These are phyloP conservation scores for Conoideocrella luteorostrata DNA, from an alignment of 2,329 filamentous ascomycete genomes.

Conservation along the genomic window DNA sequence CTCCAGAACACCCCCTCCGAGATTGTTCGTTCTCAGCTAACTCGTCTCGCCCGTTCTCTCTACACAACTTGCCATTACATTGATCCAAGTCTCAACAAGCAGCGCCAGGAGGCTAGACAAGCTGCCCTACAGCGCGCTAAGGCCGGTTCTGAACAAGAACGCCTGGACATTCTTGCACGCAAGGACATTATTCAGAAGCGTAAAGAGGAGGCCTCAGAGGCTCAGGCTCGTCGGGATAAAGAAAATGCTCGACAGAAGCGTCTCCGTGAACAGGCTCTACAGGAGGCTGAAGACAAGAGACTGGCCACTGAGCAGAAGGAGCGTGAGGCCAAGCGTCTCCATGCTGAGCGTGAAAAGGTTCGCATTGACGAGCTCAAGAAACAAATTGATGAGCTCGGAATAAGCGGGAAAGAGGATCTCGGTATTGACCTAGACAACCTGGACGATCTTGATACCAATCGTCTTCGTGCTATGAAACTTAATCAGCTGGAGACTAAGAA, in stretches of 20 bases:
- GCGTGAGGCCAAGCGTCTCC: conserved; percentile 77
- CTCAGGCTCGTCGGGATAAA: conserved; percentile 81
- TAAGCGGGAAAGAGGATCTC: conserved; percentile 63
- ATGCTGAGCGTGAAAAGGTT: conserved; percentile 83
- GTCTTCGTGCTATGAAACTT: conserved; percentile 89
- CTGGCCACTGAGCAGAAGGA: conserved; percentile 89
- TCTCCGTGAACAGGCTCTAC: conserved; percentile 77
- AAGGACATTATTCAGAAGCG: conserved; percentile 93
- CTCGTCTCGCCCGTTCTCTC: conserved; percentile 82
- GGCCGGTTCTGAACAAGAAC: conserved; percentile 87
- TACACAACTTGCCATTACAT: conserved; percentile 95
- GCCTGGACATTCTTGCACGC: conserved; percentile 74
- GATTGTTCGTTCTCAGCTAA: conserved; percentile 92
- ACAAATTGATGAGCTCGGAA: conserved; percentile 85
- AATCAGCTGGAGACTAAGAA: conserved; percentile 96
- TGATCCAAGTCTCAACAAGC: conserved; percentile 80
- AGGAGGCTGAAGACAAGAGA: conserved; percentile 83
- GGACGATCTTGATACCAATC: conserved; percentile 80
- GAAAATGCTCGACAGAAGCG: conserved; percentile 87
- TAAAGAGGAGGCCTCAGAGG: conserved; percentile 90
- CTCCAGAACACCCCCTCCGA: conserved; percentile 97
- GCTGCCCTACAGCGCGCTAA: conserved; percentile 75
- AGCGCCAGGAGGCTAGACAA: conserved; percentile 70
- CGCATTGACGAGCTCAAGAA: conserved; percentile 91
- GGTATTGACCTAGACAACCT: conserved; percentile 75